Evolutionary conservation across 257 asterid species (phyloP).

Genomic region (Nyctanthes arbortristis): DNA sequence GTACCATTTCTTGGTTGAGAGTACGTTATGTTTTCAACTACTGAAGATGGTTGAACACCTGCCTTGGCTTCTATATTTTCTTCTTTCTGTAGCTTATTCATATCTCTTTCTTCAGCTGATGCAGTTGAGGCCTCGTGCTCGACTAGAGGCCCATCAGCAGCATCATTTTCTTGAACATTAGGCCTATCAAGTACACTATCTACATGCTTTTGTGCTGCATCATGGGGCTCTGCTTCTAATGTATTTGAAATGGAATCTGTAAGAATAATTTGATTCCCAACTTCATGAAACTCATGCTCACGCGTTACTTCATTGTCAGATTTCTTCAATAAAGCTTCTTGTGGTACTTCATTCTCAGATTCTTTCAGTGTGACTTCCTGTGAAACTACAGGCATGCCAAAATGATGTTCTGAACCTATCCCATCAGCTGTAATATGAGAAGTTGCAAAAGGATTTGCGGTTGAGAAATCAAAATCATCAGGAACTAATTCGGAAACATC

Average conservation of each 20-base stretch:
- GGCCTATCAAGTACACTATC: slow-evolving; percentile 3
- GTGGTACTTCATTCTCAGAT: slow-evolving; percentile 20
- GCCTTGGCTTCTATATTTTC: slow-evolving; percentile 29
- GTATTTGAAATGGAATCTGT: slow-evolving; percentile 24
- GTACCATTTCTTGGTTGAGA: slow-evolving; percentile 38
- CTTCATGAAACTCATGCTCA: slow-evolving; percentile 23
- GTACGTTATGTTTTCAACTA: slow-evolving; percentile 34
- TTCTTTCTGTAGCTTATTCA: slow-evolving; percentile 21
- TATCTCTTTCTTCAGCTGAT: slow-evolving; percentile 23
- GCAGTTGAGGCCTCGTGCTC: slow-evolving; percentile 29
- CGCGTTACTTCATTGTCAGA: slow-evolving; percentile 23
- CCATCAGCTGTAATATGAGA: slow-evolving; percentile 26
- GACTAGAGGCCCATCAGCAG: slow-evolving; percentile 34
- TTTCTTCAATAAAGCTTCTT: slow-evolving; percentile 27
- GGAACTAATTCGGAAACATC: slow-evolving; percentile 25
- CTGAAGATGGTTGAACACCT: slow-evolving; percentile 29
- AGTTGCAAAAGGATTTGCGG: slow-evolving; percentile 21
- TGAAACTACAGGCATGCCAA: slow-evolving; percentile 19
- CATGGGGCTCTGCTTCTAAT: slow-evolving; percentile 30
- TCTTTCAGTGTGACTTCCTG: slow-evolving; percentile 28
- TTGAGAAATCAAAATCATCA: slow-evolving; percentile 2
- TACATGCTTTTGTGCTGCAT: slow-evolving; percentile 15
- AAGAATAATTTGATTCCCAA: slow-evolving; percentile 10
- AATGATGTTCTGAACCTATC: slow-evolving; percentile 25
- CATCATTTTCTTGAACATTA: slow-evolving; percentile 15